phyloP scores from a whole-genome alignment of 352 stramenopile genomes.

The Globisporangium cylindrosporum region DNA sequence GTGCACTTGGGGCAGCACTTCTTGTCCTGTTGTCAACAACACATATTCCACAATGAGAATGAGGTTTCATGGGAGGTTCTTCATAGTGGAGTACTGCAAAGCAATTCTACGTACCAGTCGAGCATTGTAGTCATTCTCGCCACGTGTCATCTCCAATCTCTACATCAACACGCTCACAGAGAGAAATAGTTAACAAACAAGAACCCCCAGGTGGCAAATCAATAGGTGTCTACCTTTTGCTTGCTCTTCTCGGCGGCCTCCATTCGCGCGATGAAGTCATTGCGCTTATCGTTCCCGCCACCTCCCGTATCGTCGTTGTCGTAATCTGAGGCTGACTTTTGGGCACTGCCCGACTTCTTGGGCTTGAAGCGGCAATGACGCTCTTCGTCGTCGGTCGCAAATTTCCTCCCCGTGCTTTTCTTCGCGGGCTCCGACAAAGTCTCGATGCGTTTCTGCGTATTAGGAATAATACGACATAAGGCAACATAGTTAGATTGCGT shows the following conservation, averaged over 20 bases:
- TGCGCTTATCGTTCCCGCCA: not conserved
- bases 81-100: not conserved
- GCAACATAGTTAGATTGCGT: not conserved
- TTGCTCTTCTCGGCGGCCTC: slow-evolving; percentile 75
- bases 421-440: slow-evolving; percentile 47
- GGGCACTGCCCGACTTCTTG: slow-evolving; percentile 21
- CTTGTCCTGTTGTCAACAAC: slow-evolving; percentile 48
- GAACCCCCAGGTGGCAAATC: not conserved
- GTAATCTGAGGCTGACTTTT: slow-evolving; percentile 31
- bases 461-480: not conserved
- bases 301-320: slow-evolving; percentile 18
- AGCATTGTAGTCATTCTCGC: slow-evolving; percentile 75
- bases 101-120: slow-evolving; percentile 30
- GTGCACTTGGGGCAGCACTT: slow-evolving; percentile 73
- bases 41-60: not conserved
- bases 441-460: slow-evolving; percentile 60
- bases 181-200: not conserved
- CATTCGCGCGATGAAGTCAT: slow-evolving; percentile 72
- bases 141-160: slow-evolving; percentile 70
- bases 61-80: not conserved
- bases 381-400: slow-evolving; percentile 71
- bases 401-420: slow-evolving; percentile 39
- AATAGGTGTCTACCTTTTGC: slow-evolving; percentile 49
- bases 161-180: slow-evolving; percentile 17
- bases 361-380: slow-evolving; percentile 66